Percentiles rank a stretch among this genome's conserved stretches.
Evolutionary conservation across 2,329 filamentous ascomycete species (phyloP).

Genomic region (Ophiostoma tasmaniense): DNA sequence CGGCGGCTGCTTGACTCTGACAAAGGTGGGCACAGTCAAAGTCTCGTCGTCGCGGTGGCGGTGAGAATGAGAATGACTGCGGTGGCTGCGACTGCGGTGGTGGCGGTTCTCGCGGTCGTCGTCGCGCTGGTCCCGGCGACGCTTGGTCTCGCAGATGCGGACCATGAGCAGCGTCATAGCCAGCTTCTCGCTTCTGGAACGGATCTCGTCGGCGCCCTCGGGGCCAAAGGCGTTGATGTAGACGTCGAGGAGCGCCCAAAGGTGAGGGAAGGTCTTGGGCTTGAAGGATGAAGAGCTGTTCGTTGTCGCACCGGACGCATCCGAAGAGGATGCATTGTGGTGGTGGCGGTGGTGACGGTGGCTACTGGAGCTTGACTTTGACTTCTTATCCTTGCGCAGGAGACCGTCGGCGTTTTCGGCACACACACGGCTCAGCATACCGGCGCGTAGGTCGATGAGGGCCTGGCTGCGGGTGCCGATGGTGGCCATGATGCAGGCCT

Average conservation of each 20-base stretch:
- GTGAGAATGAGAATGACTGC: neutral
- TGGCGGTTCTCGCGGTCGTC: constrained; percentile 13
- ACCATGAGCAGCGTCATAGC: constrained; percentile 7
- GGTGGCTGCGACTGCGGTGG: neutral
- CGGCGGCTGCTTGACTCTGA: neutral
- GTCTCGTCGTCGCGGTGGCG: neutral
- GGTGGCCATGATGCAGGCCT: constrained; percentile 44
- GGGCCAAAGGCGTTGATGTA: constrained; percentile 32
- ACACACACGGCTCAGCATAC: constrained; percentile 33
- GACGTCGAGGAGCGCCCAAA: constrained; percentile 34
- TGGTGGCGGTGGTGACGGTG: no score
- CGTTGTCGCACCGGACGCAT: neutral
- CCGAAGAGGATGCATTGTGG: neutral
- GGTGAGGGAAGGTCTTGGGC: neutral
- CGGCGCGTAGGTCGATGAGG: constrained; percentile 39
- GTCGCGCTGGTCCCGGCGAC: constrained; percentile 1
- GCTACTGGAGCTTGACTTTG: neutral
- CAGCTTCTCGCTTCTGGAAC: constrained; percentile 6
- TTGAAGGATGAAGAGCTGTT: neutral
- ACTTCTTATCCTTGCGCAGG: neutral
- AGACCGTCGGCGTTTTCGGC: constrained; percentile 4
- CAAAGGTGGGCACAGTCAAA: neutral
- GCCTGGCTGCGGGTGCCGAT: constrained; percentile 37
- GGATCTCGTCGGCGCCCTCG: constrained; percentile 10
- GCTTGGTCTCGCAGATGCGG: constrained; percentile 16